Conservation (phyloP, 1,139 yeast species). For the Kodamaea suecica region DNA sequence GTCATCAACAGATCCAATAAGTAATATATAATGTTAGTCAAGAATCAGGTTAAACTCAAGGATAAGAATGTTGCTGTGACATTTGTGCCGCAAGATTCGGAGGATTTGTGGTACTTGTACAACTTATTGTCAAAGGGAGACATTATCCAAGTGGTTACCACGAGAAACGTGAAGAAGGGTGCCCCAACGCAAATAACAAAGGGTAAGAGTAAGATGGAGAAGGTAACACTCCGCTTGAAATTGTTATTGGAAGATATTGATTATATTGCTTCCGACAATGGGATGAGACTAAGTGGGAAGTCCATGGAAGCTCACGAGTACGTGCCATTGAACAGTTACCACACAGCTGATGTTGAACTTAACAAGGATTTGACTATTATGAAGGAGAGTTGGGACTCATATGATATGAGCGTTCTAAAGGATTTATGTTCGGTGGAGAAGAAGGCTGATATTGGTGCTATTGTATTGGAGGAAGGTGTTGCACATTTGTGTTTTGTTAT, state of each 20-base stretch:
- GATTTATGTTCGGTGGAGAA: conserved; percentile 73
- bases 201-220: conserved; percentile 51
- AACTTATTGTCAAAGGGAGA: conserved; percentile 78
- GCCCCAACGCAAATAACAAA: conserved; percentile 15
- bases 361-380: conserved; percentile 64
- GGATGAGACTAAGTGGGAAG: conserved; percentile 77
- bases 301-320: conserved; percentile 71
- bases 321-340: conserved; percentile 82
- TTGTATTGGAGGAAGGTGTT: conserved; percentile 89
- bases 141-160: conserved; percentile 64
- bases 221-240: conserved; percentile 54
- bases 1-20: background rate
- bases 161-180: conserved; percentile 59
- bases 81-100: conserved; percentile 80
- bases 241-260: conserved; percentile 68
- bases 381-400: conserved; percentile 80
- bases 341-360: conserved; percentile 79
- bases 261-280: conserved; percentile 74
- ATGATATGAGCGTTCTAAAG: conserved; percentile 60
- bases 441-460: conserved; percentile 92
- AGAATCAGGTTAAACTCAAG: conserved; percentile 48
- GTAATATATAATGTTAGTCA: conserved; percentile 40
- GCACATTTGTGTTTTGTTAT: conserved; percentile 91
- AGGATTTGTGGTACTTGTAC: conserved; percentile 87
- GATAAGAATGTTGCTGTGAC: conserved; percentile 66